Evolutionary conservation across 140 eudicot species (phyloP).

Genomic region (Ambrosia hybrid): DNA sequence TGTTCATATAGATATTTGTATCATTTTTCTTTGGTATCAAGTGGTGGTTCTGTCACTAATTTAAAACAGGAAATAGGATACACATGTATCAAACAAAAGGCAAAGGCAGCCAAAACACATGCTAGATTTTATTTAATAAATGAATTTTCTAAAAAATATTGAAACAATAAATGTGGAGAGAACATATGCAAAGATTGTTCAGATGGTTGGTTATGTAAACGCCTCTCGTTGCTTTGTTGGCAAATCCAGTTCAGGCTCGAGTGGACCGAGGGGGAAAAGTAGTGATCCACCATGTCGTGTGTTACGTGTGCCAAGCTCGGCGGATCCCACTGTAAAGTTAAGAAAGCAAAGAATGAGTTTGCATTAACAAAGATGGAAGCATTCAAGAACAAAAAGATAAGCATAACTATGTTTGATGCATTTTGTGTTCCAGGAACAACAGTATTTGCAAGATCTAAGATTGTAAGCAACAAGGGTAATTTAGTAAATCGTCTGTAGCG

Average conservation of each 20-base stretch:
- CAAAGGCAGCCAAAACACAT: background rate
- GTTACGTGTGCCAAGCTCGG: conserved; percentile 73
- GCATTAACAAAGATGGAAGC: background rate
- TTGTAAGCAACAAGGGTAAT: background rate
- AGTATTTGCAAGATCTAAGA: background rate
- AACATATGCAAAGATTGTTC: background rate
- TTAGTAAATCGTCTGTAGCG: background rate
- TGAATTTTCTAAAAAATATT: background rate
- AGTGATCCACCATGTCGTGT: conserved; percentile 79
- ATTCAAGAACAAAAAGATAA: background rate
- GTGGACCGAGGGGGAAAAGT: conserved; percentile 55
- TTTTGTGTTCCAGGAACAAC: background rate
- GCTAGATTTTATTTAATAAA: background rate
- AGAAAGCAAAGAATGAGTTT: background rate
- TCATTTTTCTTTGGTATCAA: background rate
- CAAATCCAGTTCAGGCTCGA: conserved; percentile 73
- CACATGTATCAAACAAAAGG: background rate
- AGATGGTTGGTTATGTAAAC: conserved; percentile 28
- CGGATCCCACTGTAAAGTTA: conserved; percentile 78
- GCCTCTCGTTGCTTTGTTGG: conserved; percentile 69
- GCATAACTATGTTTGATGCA: background rate
- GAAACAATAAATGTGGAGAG: background rate
- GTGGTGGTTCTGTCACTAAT: conserved; percentile 1
- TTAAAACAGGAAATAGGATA: background rate
- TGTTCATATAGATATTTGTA: conserved; percentile 21